Base-by-base conservation (phyloP, 371 early-diverging fungal genomes). In the Mortierella sp. region DNA sequence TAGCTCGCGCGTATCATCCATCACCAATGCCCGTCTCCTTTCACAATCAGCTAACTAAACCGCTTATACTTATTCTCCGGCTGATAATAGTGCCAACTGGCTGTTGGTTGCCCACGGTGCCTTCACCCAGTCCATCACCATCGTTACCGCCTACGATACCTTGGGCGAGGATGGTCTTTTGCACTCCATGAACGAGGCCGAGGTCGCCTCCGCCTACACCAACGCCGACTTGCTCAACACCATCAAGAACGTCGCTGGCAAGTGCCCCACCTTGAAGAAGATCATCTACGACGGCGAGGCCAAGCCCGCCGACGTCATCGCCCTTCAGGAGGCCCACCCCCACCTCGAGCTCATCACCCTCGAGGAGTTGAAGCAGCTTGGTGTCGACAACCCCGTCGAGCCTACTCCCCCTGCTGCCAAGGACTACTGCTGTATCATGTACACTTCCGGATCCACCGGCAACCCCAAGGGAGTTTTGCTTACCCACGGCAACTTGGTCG, bases 361-460 rank as follows among this genome's bases (percentile, higher is more conserved):
- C 60, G 93, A 94, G 71, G 94, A 95, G 43, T 75, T 96, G 55
- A 83, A 83, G 63, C 78, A 87, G 24, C 86, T 95, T 51, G 98
- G 97, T 54, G 89, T 88, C 48, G 90, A 92, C 46, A 75, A 92
- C 82, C 94, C 93, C 5, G 87, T 82, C n/a, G 93, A 92, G 49
- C 90, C 94, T 14, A 87, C 87, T 24, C 90, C 92, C 21, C 96
- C 98, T 21, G 91, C 90, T 35, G 89, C 93, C 44, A 94, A 96
- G 71, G 96, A 96, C 81, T 81, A 95, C 68, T 96, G 97, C 82
- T 94, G 98, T 89, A 96, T 99, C 88, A 97, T 98, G 93, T 99
- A 99, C 89, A 98, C 99, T 35, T 97, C 97, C 56, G 99, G 99
- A 65, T 96, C 97, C 2, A 96, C 97, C 8, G 99, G 99, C 49